Percentiles rank a stretch among this genome's conserved stretches.
Evolutionary conservation across 176 grass and related monocot genomes (phyloP).

Genomic region (Sorghum bicolor): DNA sequence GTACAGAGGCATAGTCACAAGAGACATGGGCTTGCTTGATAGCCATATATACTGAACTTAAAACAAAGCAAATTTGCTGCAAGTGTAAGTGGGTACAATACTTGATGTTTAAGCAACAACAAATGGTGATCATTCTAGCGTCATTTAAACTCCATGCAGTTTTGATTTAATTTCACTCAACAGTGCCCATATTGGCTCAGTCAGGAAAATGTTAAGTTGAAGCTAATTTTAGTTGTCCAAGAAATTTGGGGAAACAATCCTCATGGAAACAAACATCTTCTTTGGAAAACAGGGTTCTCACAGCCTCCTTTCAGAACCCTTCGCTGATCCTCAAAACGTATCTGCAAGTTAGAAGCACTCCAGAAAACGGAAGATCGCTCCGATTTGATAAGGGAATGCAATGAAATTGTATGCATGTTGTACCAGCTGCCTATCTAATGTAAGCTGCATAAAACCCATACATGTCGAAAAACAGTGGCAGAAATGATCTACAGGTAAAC

Average conservation of each 20-base stretch:
- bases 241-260: neutral
- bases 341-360: neutral
- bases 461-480: neutral
- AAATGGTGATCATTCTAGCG: neutral
- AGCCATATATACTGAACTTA: constrained; percentile 1
- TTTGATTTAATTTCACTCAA: constrained; percentile 9
- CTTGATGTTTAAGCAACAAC: constrained; percentile 6
- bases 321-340: neutral
- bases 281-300: neutral
- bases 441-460: neutral
- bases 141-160: neutral
- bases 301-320: neutral
- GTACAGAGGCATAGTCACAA: neutral
- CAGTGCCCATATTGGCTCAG: neutral
- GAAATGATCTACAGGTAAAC: neutral
- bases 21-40: neutral
- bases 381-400: neutral
- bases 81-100: neutral
- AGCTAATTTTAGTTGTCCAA: neutral
- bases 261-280: neutral
- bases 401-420: neutral
- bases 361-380: neutral
- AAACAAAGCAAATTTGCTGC: neutral
- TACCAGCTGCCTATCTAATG: neutral
- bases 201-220: constrained; percentile 1